Evolutionary conservation across 176 grass and related monocot genomes (phyloP), one percentile per base, ranked within the genome.

Genomic region (Echinochloa phyllopogon): DNA sequence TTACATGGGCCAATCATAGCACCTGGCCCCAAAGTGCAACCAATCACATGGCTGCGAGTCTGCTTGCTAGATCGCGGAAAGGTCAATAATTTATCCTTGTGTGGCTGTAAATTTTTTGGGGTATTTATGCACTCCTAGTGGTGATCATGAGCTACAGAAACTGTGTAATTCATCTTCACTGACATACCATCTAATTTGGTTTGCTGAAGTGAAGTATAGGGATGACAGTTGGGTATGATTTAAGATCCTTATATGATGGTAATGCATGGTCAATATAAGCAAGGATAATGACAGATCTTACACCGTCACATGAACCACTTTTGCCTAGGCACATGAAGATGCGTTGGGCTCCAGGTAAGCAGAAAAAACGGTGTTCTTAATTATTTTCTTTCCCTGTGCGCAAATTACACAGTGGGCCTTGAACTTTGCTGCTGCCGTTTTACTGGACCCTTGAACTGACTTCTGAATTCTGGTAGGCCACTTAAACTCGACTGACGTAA

Each of bases 1-100:
- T 86, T 78, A 74, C 84, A 83, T 81, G 88, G 72, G 41, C 88
- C 88, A 82, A 90, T 86, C 88, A 90, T 86, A 90, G 55, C 88
- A 25, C 40, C 48, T 20, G 84, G 29, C 57, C 73, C 67, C 79
- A 86, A 83, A 86, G 84, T 23, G 49, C 80, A 67, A 68, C 84
- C 88, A 83, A 86, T 83, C 88, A 87, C 88, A 87, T 79, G 84
- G 88, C 51, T 57, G 36, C 47, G 33, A 55, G 72, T 63, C 86
- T 59, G 52, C 33, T 59, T 39, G 76, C 77, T 85, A 81, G 61
- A 72, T n/a, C 53, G 64, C 72, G 64, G 64, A 71, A 77, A 86
- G 72, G 72, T 47, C 65, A 86, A 82, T 86, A 72, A 77, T 90
- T 71, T 82, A 86, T 82, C 77, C 77, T 86, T 65, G 64, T 82